These are phyloP conservation scores for Hypoxylon sp. DNA, from an alignment of 2,329 filamentous ascomycete species.

Conservation along the genomic window DNA sequence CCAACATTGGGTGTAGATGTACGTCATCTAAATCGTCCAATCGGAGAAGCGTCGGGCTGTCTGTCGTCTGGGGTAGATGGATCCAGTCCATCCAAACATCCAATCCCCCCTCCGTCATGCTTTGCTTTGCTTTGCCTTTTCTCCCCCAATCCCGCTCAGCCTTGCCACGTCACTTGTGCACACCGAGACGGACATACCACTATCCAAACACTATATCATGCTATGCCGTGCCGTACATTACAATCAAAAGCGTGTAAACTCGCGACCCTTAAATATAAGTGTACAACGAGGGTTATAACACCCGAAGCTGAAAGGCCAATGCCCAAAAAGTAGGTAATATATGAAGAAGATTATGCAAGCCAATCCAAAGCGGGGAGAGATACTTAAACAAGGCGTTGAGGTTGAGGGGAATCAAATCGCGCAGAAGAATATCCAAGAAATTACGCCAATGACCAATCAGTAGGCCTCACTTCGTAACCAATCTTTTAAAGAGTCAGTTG, in stretches of 20 bases:
- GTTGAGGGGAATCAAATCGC: slow-evolving; percentile 10
- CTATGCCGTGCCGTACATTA: slow-evolving; percentile 23
- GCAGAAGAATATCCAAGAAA: slow-evolving; percentile 18
- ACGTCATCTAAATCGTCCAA: slow-evolving; percentile 37
- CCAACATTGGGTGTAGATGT: slow-evolving; percentile 24
- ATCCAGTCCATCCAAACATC: slow-evolving; percentile 20
- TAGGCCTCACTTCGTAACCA: neutral
- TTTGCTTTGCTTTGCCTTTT: slow-evolving; percentile 13
- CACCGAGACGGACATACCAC: slow-evolving; percentile 21
- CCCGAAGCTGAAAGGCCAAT: neutral
- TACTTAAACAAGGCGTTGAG: slow-evolving; percentile 15
- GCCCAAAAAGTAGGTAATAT: slow-evolving; percentile 6
- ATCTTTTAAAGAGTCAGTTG: slow-evolving; percentile 32
- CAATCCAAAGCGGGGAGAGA: slow-evolving; percentile 17
- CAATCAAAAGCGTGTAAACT: slow-evolving; percentile 21
- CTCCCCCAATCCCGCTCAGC: slow-evolving; percentile 29
- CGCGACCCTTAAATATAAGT: slow-evolving; percentile 6
- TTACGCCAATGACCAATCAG: slow-evolving; percentile 10
- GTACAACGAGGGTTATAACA: slow-evolving; percentile 6
- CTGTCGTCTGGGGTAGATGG: slow-evolving; percentile 17
- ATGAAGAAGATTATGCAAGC: slow-evolving; percentile 10
- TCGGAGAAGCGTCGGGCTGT: slow-evolving; percentile 30
- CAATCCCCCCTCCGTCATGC: slow-evolving; percentile 15
- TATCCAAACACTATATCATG: slow-evolving; percentile 16
- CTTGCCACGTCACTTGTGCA: slow-evolving; percentile 44